These are phyloP conservation scores for Pythium rhizo-oryzae DNA, from an alignment of 352 stramenopile genomes.

Conservation along the genomic window DNA sequence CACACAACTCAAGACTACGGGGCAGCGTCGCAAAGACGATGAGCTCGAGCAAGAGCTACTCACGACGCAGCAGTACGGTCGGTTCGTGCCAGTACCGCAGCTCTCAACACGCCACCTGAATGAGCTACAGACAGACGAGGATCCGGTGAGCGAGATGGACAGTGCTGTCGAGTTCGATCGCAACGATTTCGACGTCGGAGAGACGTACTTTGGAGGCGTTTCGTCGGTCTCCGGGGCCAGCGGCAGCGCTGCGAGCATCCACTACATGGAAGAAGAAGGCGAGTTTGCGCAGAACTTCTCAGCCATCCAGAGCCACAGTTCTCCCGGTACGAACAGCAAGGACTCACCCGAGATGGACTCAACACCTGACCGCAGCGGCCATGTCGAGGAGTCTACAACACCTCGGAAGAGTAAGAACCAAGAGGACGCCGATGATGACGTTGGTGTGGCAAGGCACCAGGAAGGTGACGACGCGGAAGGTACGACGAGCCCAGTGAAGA, in stretches of 20 bases:
- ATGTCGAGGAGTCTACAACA: not conserved
- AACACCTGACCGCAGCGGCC: constrained; percentile 6
- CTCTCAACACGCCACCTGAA: not conserved
- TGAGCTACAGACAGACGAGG: not conserved
- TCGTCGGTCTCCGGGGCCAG: constrained; percentile 70
- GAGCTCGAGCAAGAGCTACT: constrained; percentile 24
- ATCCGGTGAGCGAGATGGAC: not conserved
- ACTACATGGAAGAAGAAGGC: constrained; percentile 60
- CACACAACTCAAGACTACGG: not conserved
- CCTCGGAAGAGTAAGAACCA: constrained; percentile 34
- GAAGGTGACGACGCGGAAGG: not conserved
- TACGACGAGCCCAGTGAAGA: constrained; percentile 39
- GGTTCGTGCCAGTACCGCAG: constrained; percentile 28
- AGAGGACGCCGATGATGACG: constrained; percentile 26
- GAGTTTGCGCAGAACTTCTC: constrained; percentile 54
- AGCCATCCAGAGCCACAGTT: constrained; percentile 41
- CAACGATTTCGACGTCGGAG: constrained; percentile 30
- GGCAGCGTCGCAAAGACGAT: not conserved
- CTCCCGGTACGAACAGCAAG: constrained; percentile 26
- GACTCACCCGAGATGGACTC: constrained; percentile 30
- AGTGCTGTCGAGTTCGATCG: not conserved
- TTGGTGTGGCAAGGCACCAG: not conserved
- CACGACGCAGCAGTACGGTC: constrained; percentile 30
- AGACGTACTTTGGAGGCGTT: constrained; percentile 70
- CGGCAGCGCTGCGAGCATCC: constrained; percentile 51